Conservation (phyloP, 2,329 filamentous ascomycete genomes). For the Grosmannia penicillata region DNA sequence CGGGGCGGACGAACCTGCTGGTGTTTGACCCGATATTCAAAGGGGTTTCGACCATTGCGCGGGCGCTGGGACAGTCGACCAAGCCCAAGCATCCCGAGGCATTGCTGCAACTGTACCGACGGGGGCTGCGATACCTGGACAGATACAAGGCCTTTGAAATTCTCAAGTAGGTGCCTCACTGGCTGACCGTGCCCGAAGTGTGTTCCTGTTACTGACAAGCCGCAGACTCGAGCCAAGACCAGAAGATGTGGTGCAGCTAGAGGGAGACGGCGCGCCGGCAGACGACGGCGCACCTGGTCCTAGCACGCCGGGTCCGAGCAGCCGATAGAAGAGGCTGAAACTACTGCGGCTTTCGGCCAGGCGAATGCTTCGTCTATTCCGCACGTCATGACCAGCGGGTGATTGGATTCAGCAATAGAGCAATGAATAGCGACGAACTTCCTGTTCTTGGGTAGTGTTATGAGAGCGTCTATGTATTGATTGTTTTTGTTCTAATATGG, state of each 20-base stretch:
- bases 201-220: background rate
- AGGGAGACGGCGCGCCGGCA: too few species aligned
- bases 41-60: slow-evolving; percentile 48
- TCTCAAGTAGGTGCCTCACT: slow-evolving; percentile 39
- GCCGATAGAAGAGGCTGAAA: background rate
- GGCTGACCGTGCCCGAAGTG: too few species aligned
- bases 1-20: slow-evolving; percentile 54
- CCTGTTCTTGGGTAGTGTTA: too few species aligned
- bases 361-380: too few species aligned
- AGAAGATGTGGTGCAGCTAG: background rate
- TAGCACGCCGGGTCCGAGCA: background rate
- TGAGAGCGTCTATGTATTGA: too few species aligned
- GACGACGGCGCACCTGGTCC: too few species aligned
- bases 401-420: too few species aligned
- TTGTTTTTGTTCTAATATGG: background rate
- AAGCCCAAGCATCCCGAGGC: slow-evolving; percentile 30
- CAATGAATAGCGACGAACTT: too few species aligned
- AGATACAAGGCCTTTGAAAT: slow-evolving; percentile 69
- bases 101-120: slow-evolving; percentile 58
- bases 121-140: slow-evolving; percentile 50
- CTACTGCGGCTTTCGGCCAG: too few species aligned
- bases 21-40: slow-evolving; percentile 82
- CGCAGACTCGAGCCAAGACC: slow-evolving; percentile 1
- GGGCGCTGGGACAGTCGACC: slow-evolving; percentile 34
- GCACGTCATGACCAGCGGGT: too few species aligned